These are phyloP conservation scores for Wolfiporia cocos DNA, from an alignment of 1,284 basidiomycete species.

Conservation along the genomic window DNA sequence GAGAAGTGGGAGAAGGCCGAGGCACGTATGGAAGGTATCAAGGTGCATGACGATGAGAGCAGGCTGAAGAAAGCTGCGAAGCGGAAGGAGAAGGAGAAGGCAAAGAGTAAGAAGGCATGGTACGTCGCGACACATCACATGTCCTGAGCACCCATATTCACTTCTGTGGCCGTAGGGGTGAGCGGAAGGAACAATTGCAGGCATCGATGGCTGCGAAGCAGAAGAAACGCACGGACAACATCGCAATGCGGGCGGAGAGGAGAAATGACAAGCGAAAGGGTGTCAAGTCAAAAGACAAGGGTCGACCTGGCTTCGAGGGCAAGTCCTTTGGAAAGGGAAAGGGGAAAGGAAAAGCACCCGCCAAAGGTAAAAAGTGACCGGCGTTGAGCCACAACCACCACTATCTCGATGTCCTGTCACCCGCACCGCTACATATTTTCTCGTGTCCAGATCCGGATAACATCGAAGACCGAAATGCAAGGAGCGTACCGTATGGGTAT, in stretches of 20 bases:
- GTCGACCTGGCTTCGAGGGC: conserved; percentile 78
- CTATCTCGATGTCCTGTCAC: no score
- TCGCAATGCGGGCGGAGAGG: conserved; percentile 75
- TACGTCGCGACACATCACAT: conserved; percentile 31
- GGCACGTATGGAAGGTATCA: conserved; percentile 78
- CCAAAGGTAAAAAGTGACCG: conserved; percentile 13
- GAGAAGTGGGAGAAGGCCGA: conserved; percentile 87
- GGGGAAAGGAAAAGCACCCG: conserved; percentile 23
- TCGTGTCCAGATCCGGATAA: no score
- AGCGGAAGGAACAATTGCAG: conserved; percentile 73
- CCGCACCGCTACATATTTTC: no score
- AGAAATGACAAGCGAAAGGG: conserved; percentile 73
- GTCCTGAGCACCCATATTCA: no score
- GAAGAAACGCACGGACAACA: conserved; percentile 87
- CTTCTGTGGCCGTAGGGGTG: conserved; percentile 49
- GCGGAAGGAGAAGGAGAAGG: conserved; percentile 84
- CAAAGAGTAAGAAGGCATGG: conserved; percentile 81
- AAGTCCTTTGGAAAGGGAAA: conserved; percentile 64
- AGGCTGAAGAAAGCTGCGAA: conserved; percentile 88
- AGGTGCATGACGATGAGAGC: conserved; percentile 79
- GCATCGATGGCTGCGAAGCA: conserved; percentile 75
- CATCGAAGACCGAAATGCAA: no score
- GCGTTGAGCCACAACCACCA: no score
- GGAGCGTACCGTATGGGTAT: no score
- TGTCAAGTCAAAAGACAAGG: conserved; percentile 53